Evolutionary conservation across 306 rosid species (phyloP), one percentile per base, ranked within the genome.

Genomic region (Prunus padus): DNA sequence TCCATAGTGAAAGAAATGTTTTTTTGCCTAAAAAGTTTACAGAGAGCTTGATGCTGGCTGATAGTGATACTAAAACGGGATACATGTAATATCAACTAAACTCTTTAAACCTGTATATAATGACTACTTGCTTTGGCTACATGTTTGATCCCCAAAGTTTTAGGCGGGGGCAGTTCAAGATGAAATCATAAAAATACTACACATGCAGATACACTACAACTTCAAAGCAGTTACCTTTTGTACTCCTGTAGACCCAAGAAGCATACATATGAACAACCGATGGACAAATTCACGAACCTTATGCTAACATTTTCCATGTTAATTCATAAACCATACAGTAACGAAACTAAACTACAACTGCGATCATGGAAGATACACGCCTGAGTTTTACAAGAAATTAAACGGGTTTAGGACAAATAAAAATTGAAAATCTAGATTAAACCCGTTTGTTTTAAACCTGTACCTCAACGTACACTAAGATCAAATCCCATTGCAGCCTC

Each of bases 1-100:
- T 12, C 37, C 22, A 46, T 47, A 8, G 46, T 46, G 11, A 31
- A 10, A 68, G 13, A 10, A 31, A 49, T 10, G 26, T 28, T 23
- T 47, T 55, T n/a, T 14, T 62, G 13, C 67, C 55, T 22, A 49
- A 71, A 4, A 56, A 25, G n/a, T 22, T 56, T 30, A 59, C 14
- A 46, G 69, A 19, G 19, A 15, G 50, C 68, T 57, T 26, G 25
- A 28, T n/a, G n/a, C 47, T 45, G 11, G 31, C 31, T 13, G 67
- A 62, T 62, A 20, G 61, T 55, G 61, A 8, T 0, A 15, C 73
- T 19, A 68, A 26, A 26, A 28, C 42, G 9, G 46, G 45, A 49
- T 49, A 69, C 28, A 51, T 30, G 74, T 11, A 33, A 69, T 28
- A 26, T 56, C 22, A 49, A 49, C 71, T 42, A 65, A 65, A 65